A percentile compares a stretch with the other conserved stretches of the same genome.
These are phyloP conservation scores for Tulasnella sp. DNA, from an alignment of 768 basidiomycete species.

Conservation along the genomic window DNA sequence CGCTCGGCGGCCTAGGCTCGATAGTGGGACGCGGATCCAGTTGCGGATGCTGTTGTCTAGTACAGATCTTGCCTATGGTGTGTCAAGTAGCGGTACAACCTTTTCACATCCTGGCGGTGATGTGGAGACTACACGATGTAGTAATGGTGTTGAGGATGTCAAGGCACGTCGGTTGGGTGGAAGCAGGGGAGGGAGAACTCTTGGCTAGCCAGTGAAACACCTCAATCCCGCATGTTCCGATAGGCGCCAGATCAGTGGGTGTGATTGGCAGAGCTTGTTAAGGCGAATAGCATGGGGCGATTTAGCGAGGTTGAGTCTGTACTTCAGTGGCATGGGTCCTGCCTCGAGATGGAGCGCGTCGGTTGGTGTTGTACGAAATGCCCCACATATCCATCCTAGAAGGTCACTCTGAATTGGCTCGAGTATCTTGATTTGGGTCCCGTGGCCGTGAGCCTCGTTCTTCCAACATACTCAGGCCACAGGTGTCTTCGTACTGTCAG, in stretches of 20 bases:
- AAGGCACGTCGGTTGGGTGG: not conserved
- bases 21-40: too few species aligned
- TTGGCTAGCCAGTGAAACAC: too few species aligned
- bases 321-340: conserved; percentile 25
- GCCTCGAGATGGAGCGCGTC: conserved; percentile 28
- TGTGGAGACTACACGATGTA: too few species aligned
- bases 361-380: conserved; percentile 28
- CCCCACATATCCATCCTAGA: conserved; percentile 27
- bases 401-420: conserved; percentile 26
- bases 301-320: conserved; percentile 6
- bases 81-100: too few species aligned
- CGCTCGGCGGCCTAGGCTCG: conserved; percentile 5
- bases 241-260: conserved; percentile 11
- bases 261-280: not conserved
- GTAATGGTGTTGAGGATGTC: not conserved
- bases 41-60: too few species aligned
- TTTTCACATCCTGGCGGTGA: too few species aligned
- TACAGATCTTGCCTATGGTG: too few species aligned
- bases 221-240: conserved; percentile 10
- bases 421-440: too few species aligned
- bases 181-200: not conserved
- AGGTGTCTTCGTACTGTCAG: too few species aligned
- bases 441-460: too few species aligned
- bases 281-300: conserved; percentile 5
- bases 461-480: too few species aligned